These are phyloP conservation scores for Phoenix dactylifera DNA, from an alignment of 176 grass and related monocot genomes.

Conservation along the genomic window DNA sequence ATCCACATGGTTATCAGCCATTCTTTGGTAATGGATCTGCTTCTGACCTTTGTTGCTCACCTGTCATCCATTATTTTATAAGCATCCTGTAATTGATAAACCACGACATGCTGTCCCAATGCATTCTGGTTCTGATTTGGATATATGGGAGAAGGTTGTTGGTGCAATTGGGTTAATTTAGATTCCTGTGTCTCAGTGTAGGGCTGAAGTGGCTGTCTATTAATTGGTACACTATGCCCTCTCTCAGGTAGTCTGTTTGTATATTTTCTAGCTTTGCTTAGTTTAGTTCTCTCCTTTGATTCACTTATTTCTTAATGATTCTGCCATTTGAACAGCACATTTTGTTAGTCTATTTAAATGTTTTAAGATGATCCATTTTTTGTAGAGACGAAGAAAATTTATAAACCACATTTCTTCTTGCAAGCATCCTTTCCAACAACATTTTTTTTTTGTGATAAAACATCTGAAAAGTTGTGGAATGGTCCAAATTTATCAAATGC, in stretches of 20 bases:
- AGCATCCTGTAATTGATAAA: conserved; percentile 47
- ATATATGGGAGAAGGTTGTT: conserved; percentile 10
- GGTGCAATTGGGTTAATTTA: conserved; percentile 23
- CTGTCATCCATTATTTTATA: conserved; percentile 8
- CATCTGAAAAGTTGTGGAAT: too few species aligned
- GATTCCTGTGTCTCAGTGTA: conserved; percentile 23
- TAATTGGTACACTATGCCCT: conserved; percentile 37
- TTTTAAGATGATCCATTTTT: conserved; percentile 31
- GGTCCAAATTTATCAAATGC: too few species aligned
- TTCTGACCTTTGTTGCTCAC: conserved; percentile 16
- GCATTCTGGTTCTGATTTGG: too few species aligned
- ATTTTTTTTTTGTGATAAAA: too few species aligned
- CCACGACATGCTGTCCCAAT: conserved; percentile 27
- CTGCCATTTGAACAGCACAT: conserved; percentile 23
- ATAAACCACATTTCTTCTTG: not conserved
- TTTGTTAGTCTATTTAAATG: conserved; percentile 22
- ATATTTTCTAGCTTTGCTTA: conserved; percentile 10
- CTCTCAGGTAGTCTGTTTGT: conserved; percentile 33
- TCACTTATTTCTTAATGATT: conserved; percentile 27
- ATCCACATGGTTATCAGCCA: conserved; percentile 3
- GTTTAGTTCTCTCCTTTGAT: conserved; percentile 3
- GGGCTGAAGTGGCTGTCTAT: conserved; percentile 30
- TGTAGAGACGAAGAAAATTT: not conserved
- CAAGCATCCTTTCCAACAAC: too few species aligned
- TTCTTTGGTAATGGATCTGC: conserved; percentile 27